Conservation (phyloP, 768 basidiomycete species). For the Panaeolus papilionaceus region DNA sequence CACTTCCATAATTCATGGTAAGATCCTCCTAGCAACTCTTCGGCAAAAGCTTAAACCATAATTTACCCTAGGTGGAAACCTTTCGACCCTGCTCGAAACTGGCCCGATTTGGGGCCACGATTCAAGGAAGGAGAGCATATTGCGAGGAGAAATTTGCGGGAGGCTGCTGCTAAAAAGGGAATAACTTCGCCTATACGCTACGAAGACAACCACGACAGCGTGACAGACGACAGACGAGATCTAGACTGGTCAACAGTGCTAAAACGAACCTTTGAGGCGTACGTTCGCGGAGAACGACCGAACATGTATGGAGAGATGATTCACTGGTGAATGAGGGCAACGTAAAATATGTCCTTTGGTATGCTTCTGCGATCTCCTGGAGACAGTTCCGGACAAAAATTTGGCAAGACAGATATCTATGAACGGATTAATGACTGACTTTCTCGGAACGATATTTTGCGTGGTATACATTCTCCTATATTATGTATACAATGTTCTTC, state of each 20-base stretch:
- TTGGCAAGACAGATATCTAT: not conserved
- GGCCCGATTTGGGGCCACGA: conserved; percentile 87
- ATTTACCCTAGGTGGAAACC: conserved; percentile 83
- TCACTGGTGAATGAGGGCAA: conserved; percentile 45
- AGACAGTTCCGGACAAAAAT: not conserved
- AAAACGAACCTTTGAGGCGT: conserved; percentile 95
- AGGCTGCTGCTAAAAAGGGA: conserved; percentile 22
- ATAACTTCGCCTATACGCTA: conserved; percentile 30
- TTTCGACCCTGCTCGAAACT: conserved; percentile 92
- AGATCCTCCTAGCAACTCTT: conserved; percentile 27
- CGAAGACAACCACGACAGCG: conserved; percentile 53
- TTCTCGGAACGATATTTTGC: not conserved
- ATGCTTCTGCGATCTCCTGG: not conserved
- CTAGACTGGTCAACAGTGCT: conserved; percentile 93
- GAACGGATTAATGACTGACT: conserved; percentile 4
- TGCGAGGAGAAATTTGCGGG: conserved; percentile 50
- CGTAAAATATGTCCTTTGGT: not conserved
- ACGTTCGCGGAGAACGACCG: conserved; percentile 87
- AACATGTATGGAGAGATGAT: conserved; percentile 95
- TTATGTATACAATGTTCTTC: conserved; percentile 10
- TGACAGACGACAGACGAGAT: conserved; percentile 77
- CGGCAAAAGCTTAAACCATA: not conserved
- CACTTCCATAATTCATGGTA: conserved; percentile 96
- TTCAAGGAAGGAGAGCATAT: conserved; percentile 79
- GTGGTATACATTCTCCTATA: conserved; percentile 1